Base-by-base conservation (phyloP, 1,139 yeast genomes). In the Lodderomyces parapsilosis region DNA sequence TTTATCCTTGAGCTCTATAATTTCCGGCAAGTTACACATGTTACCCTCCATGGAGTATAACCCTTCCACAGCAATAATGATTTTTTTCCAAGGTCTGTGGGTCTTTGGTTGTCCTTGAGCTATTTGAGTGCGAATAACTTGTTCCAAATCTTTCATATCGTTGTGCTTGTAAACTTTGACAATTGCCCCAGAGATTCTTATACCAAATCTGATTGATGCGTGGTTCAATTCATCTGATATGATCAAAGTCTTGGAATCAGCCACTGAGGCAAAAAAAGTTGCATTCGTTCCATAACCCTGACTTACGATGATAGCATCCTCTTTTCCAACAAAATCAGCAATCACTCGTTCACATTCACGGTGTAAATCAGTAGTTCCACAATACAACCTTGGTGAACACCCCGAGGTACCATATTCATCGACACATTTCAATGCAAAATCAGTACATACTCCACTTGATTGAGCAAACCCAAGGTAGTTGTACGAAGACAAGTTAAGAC, bases 281-380 rank as follows among this genome's bases (percentile, higher is more conserved):
- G 96, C 96, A 62, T 93, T 93, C 10, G 99, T 93, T 54, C 96
- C 95, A 61, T 90, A 93, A 45, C 99, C 99, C 85, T 90, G 94
- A 40, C 95, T 84, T 51, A 88, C 88, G 36, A 93, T 68, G 56
- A 90, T 70, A 3, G 96, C 81, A 53, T 88, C 95, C 52, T 91
- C 96, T 64, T 89, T 89, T 33, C 97, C 98, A 27, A 93, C 82
- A 61, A 91, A 93, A 36, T 81, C 76, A 27, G 99, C 96, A 50
- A 90, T 76, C 25, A 85, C 76, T 46, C 63, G 63, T 68, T 93
- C 99, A 48, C 96, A 84, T 49, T 81, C 76, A 33, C 67, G 54
- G 59, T 88, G 96, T 53, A 89, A 70, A 53, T 84, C 89, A 19
- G 86, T 77, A 11, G 95, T 82, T 42, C 98, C 99, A 44, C 80